phyloP scores from a whole-genome alignment of 164 flowering plant species.

The Magnolia changhungtana region DNA sequence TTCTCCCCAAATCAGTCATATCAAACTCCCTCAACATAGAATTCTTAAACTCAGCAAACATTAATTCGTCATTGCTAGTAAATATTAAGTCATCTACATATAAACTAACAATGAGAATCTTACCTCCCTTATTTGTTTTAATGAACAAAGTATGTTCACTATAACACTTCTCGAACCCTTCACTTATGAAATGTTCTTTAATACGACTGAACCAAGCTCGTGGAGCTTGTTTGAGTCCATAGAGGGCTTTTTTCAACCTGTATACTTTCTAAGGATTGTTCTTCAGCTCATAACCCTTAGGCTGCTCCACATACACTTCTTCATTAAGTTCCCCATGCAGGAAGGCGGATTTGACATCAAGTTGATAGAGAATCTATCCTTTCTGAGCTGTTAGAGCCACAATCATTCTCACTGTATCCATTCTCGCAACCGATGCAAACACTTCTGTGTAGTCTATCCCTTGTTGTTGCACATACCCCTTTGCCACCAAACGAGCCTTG shows the following conservation, averaged over 20 bases:
- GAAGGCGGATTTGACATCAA: too few species aligned
- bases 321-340: too few species aligned
- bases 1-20: too few species aligned
- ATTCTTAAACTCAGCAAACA: not conserved
- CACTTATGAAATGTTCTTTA: not conserved
- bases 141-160: not conserved
- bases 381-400: too few species aligned
- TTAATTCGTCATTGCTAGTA: not conserved
- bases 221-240: not conserved
- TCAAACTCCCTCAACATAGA: not conserved
- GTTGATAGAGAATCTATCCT: too few species aligned
- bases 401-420: too few species aligned
- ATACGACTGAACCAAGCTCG: not conserved
- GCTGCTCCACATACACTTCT: too few species aligned
- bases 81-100: constrained; percentile 2
- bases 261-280: too few species aligned
- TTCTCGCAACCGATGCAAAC: too few species aligned
- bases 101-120: not conserved
- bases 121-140: not conserved
- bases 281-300: too few species aligned
- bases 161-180: constrained; percentile 1
- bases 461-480: not conserved
- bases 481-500: not conserved
- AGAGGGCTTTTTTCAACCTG: not conserved
- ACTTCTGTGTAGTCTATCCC: not conserved